Conservation (phyloP, 495 filamentous ascomycete genomes). For the Elasticomyces elasticus region DNA sequence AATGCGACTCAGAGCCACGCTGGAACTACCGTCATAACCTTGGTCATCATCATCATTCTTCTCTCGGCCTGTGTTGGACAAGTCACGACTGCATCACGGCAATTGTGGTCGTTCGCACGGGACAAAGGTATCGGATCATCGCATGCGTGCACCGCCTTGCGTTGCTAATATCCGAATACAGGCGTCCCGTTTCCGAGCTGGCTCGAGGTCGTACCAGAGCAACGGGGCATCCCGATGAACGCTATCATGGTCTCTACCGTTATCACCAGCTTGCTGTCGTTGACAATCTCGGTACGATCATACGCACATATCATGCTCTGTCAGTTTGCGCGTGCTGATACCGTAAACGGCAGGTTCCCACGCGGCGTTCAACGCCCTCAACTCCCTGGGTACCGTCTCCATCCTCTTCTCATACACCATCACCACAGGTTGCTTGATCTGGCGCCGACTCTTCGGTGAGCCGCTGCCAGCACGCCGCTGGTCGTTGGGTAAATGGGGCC, state of each 20-base stretch:
- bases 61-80: background rate
- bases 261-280: slow-evolving; percentile 44
- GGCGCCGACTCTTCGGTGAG: background rate
- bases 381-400: slow-evolving; percentile 30
- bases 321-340: no score
- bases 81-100: slow-evolving; percentile 20
- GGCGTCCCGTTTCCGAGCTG: slow-evolving; percentile 6
- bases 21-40: slow-evolving; percentile 18
- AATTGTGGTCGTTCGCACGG: slow-evolving; percentile 17
- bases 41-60: slow-evolving; percentile 5
- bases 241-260: slow-evolving; percentile 39
- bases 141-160: background rate
- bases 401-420: slow-evolving; percentile 11
- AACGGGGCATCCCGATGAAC: slow-evolving; percentile 13
- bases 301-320: no score
- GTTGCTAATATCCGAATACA: background rate
- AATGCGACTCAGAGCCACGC: slow-evolving; percentile 21
- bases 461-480: background rate
- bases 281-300: slow-evolving; percentile 52
- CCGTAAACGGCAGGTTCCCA: slow-evolving; percentile 25
- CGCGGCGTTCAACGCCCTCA: slow-evolving; percentile 46
- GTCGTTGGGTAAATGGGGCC: background rate
- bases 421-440: slow-evolving; percentile 6
- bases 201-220: background rate
- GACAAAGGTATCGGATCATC: slow-evolving; percentile 6